Evolutionary conservation across 225 moss, liverwort and hornwort genomes (phyloP).

Genomic region (Bryum argenteum): DNA sequence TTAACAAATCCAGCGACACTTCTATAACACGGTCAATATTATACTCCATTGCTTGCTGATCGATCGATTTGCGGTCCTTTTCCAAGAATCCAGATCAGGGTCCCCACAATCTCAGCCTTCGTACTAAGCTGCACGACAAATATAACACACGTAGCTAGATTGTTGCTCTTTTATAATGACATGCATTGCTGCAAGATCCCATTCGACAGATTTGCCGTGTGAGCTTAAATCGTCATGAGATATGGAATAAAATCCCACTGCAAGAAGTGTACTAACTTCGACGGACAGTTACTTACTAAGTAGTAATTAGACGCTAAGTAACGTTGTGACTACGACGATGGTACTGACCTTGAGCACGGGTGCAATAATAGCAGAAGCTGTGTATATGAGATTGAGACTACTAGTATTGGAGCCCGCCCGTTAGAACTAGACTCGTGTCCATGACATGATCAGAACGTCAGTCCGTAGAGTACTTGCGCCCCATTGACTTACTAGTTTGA

Average conservation of each 20-base stretch:
- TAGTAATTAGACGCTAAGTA: background rate
- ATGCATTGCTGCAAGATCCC: no score
- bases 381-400: background rate
- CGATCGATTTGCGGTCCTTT: slow-evolving; percentile 1
- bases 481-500: slow-evolving; percentile 8
- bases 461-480: background rate
- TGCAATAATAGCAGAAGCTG: background rate
- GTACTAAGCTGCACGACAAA: background rate
- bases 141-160: background rate
- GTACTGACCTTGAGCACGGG: slow-evolving; percentile 11
- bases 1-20: slow-evolving; percentile 18
- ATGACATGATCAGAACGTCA: background rate
- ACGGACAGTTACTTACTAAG: background rate
- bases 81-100: background rate
- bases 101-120: background rate
- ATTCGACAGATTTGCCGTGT: no score
- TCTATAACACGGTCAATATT: background rate
- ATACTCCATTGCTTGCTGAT: slow-evolving; percentile 1
- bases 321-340: slow-evolving; percentile 1
- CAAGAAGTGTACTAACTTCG: no score
- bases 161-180: no score
- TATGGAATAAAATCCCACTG: no score
- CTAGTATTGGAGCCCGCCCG: background rate
- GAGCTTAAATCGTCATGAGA: no score
- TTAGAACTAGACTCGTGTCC: slow-evolving; percentile 1